A percentile compares a stretch with the other conserved stretches of the same genome.
These are phyloP conservation scores for Leccinum barrowsii DNA, from an alignment of 768 basidiomycete species.

Conservation along the genomic window DNA sequence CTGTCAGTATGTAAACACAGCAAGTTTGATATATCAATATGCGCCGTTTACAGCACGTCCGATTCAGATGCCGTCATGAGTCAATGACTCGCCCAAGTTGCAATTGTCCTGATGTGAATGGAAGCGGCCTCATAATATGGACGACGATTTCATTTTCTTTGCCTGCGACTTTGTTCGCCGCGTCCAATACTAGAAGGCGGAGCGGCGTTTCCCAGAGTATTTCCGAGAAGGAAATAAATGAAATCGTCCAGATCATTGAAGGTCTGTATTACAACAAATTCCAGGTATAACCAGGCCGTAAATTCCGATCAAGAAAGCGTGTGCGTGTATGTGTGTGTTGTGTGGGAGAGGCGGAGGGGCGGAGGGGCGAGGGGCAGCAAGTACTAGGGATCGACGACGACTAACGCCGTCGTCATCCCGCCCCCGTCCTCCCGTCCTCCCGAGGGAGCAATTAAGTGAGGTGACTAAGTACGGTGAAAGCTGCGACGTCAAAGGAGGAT, in stretches of 20 bases:
- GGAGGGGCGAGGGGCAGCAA: neutral
- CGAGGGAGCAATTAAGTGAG: constrained; percentile 18
- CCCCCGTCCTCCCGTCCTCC: neutral
- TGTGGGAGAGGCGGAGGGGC: neutral
- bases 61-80: neutral
- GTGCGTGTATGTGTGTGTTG: neutral
- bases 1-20: neutral
- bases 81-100: neutral
- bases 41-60: neutral
- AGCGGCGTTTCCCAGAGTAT: neutral
- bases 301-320: constrained; percentile 26
- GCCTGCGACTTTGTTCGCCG: neutral
- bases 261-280: constrained; percentile 34
- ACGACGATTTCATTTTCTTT: constrained; percentile 10
- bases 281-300: constrained; percentile 34
- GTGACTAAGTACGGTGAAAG: constrained; percentile 22
- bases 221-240: neutral
- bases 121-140: constrained; percentile 9
- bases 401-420: constrained; percentile 8
- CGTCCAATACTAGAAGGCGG: neutral
- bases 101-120: constrained; percentile 12
- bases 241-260: constrained; percentile 22
- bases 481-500: constrained; percentile 12
- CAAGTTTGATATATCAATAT: neutral
- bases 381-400: neutral